Base-by-base conservation (phyloP, 2,329 filamentous ascomycete genomes). In the Exophiala oligosperma region DNA sequence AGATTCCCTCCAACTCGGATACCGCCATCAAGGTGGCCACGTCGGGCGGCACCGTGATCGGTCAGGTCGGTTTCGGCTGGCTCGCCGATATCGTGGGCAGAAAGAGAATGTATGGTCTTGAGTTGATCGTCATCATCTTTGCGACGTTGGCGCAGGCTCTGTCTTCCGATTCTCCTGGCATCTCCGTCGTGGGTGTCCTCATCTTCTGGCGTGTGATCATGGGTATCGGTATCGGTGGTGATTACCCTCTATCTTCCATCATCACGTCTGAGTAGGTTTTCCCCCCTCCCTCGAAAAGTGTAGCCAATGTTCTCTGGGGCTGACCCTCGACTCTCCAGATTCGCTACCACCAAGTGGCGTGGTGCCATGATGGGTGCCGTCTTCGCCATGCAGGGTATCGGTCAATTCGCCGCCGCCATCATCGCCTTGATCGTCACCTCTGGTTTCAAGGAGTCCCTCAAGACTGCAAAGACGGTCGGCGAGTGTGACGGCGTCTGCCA, bases 281-380 rank as follows among this genome's bases (percentile, higher is more conserved):
- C 23, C 23, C 2, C 32, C 32, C 23, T 21, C 2, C 32, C 32
- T 29, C 7, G 32, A 35, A 8, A 9, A 35, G 7, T 11, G 32
- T 9, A 8, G 32, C 2, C 32, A 6, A 2, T 35, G 32, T 35
- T 2, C 9, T 9, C 2, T 35, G 32, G 8, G 32, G 2, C 32
- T 35, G 32, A 35, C 32, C 6, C 2, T 9, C 9, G 7, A 35
- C 7, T 11, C 9, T 35, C 28, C 32, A 44, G 84, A 67, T 94
- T 94, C 68, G 89, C 90, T 9, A 92, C 88, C 3, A 93, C 90
- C 53, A 91, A 88, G 74, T 92, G 89, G 86, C 80, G 90, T 73
- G 90, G 90, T 65, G 89, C 89, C 64, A 94, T 94, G 87, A 92
- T 95, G 87, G 89, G 85, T 35, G 81, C 89, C 14, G 90, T 94